phyloP scores from a whole-genome alignment of 768 basidiomycete species.

The Postia placenta region DNA sequence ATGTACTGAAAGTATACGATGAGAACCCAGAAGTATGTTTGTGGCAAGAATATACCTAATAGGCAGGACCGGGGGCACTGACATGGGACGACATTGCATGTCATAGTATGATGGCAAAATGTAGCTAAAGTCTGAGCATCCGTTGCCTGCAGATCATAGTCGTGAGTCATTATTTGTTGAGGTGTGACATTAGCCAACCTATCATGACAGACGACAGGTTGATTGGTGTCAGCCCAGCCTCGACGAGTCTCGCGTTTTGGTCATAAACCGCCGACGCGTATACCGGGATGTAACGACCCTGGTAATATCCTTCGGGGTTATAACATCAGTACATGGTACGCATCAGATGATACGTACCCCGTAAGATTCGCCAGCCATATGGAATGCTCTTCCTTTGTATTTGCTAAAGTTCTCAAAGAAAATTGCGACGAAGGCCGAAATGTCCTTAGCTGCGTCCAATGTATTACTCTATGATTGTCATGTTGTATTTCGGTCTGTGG shows the following conservation, averaged over 20 bases:
- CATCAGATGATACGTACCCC: constrained; percentile 27
- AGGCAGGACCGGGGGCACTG: not conserved
- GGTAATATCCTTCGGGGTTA: not conserved
- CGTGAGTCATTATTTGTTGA: not conserved
- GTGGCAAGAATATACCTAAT: not conserved
- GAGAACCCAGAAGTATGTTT: not conserved
- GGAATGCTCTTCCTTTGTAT: constrained; percentile 54
- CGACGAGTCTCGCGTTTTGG: constrained; percentile 34
- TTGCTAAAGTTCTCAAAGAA: constrained; percentile 71
- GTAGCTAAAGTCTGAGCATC: not conserved
- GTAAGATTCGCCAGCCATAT: constrained; percentile 43
- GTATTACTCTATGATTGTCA: constrained; percentile 50
- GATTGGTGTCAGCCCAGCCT: constrained; percentile 42
- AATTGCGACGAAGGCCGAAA: constrained; percentile 63
- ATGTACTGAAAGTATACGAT: constrained; percentile 21
- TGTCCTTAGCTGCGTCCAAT: constrained; percentile 62
- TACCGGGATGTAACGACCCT: constrained; percentile 49
- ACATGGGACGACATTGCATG: not conserved
- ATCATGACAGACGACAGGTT: constrained; percentile 46
- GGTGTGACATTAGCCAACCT: constrained; percentile 13
- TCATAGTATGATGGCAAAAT: not conserved
- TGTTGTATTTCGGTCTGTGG: too few species aligned
- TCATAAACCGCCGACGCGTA: constrained; percentile 45
- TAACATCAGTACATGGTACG: not conserved
- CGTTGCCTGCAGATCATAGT: not conserved